phyloP scores from a whole-genome alignment of 805 yeast genomes.

The Kodamaea laetipori region DNA sequence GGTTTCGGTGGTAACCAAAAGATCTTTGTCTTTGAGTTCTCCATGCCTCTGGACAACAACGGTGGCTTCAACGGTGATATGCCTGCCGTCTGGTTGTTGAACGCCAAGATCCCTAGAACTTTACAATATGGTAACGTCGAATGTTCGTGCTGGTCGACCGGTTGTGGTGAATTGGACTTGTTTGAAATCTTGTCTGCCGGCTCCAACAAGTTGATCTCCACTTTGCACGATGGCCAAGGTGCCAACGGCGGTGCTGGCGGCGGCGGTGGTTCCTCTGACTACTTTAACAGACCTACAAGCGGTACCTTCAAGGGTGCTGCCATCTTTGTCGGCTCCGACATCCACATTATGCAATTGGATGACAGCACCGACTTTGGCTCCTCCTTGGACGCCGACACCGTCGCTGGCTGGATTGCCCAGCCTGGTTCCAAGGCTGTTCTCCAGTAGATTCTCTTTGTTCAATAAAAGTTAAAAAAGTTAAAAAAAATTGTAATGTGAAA shows the following conservation, averaged over 20 bases:
- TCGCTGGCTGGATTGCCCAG: slow-evolving; percentile 56
- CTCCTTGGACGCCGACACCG: slow-evolving; percentile 54
- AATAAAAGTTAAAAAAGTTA: slow-evolving; percentile 2
- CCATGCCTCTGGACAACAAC: slow-evolving; percentile 78
- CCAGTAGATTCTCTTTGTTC: slow-evolving; percentile 3
- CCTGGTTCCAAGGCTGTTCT: slow-evolving; percentile 51
- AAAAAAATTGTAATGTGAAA: no score
- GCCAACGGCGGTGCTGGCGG: slow-evolving; percentile 51
- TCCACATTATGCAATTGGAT: slow-evolving; percentile 64
- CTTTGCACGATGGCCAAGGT: slow-evolving; percentile 85
- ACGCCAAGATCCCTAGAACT: slow-evolving; percentile 96
- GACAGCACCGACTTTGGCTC: slow-evolving; percentile 49
- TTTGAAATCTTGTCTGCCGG: slow-evolving; percentile 86
- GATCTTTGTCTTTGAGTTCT: slow-evolving; percentile 90
- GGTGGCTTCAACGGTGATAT: slow-evolving; percentile 72
- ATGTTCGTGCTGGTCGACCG: slow-evolving; percentile 96
- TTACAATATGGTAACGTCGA: slow-evolving; percentile 81
- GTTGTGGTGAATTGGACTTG: slow-evolving; percentile 97
- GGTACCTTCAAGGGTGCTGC: slow-evolving; percentile 88
- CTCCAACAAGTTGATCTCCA: slow-evolving; percentile 71
- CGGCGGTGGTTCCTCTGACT: slow-evolving; percentile 90
- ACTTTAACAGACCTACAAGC: slow-evolving; percentile 80
- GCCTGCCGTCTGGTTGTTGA: slow-evolving; percentile 98
- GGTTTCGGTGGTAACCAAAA: slow-evolving; percentile 86
- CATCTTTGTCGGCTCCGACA: slow-evolving; percentile 59